These are phyloP conservation scores for Rhizomucor pusillus DNA, from an alignment of 371 early-diverging fungal species.

Conservation along the genomic window DNA sequence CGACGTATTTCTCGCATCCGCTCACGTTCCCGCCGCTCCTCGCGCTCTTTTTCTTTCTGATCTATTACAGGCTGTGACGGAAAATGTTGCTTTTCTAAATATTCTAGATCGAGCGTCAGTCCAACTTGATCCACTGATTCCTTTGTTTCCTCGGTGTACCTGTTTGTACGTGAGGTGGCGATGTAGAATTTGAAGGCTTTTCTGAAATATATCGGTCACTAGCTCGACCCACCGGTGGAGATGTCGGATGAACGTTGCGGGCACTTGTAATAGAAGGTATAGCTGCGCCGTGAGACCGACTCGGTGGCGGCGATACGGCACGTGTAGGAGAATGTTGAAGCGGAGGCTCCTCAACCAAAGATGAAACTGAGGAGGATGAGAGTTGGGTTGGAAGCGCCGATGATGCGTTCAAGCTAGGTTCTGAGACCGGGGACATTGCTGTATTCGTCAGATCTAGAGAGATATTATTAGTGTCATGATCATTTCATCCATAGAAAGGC, in stretches of 20 bases:
- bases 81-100: background rate
- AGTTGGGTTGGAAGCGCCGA: background rate
- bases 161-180: background rate
- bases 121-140: background rate
- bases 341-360: background rate
- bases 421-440: background rate
- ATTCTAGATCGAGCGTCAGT: too few relatives aligned
- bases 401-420: too few relatives aligned
- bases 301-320: background rate
- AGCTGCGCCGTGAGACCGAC: background rate
- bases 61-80: background rate
- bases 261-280: background rate
- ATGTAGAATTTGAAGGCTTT: too few relatives aligned
- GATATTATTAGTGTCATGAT: background rate
- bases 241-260: background rate
- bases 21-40: conserved; percentile 38
- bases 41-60: conserved; percentile 6
- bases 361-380: background rate
- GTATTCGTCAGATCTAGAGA: background rate
- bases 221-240: background rate
- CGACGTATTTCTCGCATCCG: conserved; percentile 29
- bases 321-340: background rate
- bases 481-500: background rate
- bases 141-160: background rate
- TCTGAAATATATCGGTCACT: too few relatives aligned